A percentile compares a stretch with the other conserved stretches of the same genome.
Evolutionary conservation across 1,284 basidiomycete genomes (phyloP).

Genomic region (Cystobasidiaceae sp.): DNA sequence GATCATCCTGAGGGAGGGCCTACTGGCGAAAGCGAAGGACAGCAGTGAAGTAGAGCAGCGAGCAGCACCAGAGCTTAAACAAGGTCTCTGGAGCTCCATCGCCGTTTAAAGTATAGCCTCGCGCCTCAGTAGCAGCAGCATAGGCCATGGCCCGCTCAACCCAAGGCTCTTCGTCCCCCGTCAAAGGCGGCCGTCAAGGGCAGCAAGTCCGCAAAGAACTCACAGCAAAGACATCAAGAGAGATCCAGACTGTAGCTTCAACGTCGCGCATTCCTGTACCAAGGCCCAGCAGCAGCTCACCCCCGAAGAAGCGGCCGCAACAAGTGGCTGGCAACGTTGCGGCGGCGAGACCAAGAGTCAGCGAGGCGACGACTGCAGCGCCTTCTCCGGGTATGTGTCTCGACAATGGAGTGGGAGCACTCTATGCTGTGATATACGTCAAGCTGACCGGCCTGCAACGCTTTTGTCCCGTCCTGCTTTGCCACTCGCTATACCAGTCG

Average conservation of each 20-base stretch:
- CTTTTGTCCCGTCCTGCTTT: not conserved
- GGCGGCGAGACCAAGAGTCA: slow-evolving; percentile 2
- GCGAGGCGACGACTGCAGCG: slow-evolving; percentile 1
- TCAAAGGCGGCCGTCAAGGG: not conserved
- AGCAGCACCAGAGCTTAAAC: too few relatives aligned
- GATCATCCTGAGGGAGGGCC: too few relatives aligned
- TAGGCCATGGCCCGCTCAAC: slow-evolving; percentile 22
- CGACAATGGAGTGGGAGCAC: too few relatives aligned
- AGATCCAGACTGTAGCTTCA: not conserved
- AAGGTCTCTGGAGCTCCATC: too few relatives aligned
- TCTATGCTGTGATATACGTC: too few relatives aligned
- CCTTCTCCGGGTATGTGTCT: slow-evolving; percentile 7
- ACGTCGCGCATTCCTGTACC: not conserved
- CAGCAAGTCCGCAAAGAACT: slow-evolving; percentile 17
- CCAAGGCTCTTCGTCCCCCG: slow-evolving; percentile 16
- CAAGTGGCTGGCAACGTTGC: not conserved
- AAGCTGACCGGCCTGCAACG: not conserved
- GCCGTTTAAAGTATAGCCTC: not conserved
- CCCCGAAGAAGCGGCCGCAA: slow-evolving; percentile 1
- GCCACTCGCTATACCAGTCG: slow-evolving; percentile 6
- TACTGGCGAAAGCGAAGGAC: too few relatives aligned
- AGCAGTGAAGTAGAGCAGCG: too few relatives aligned
- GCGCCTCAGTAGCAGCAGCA: not conserved
- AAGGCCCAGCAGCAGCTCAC: slow-evolving; percentile 3
- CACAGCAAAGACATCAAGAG: slow-evolving; percentile 18